phyloP scores from a whole-genome alignment of 2,329 filamentous ascomycete genomes.

The Colletotrichum trifolii region DNA sequence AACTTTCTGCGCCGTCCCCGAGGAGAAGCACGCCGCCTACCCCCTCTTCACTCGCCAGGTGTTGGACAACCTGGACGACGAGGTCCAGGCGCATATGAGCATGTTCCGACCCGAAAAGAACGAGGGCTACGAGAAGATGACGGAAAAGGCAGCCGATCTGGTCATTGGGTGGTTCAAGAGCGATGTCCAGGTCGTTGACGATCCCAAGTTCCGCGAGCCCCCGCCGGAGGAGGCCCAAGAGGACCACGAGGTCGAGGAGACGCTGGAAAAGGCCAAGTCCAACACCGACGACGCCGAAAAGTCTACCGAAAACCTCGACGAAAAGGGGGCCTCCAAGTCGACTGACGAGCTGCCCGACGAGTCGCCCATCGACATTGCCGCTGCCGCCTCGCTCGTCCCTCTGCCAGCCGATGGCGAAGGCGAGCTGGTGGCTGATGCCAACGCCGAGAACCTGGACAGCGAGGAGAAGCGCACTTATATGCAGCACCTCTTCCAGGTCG shows the following conservation, averaged over 20 bases:
- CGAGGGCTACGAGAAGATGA: conserved; percentile 72
- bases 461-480: conserved; percentile 56
- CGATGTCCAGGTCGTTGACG: conserved; percentile 57
- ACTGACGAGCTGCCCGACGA: conserved; percentile 46
- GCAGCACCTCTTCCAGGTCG: conserved; percentile 60
- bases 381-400: conserved; percentile 61
- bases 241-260: conserved; percentile 45
- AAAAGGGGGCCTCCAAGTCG: conserved; percentile 31
- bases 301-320: conserved; percentile 34
- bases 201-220: conserved; percentile 56
- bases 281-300: conserved; percentile 40
- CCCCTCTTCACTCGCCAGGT: conserved; percentile 63
- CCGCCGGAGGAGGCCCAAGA: conserved; percentile 49
- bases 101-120: conserved; percentile 74
- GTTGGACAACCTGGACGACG: conserved; percentile 74
- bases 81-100: conserved; percentile 77
- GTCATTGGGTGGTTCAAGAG: conserved; percentile 67
- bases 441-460: conserved; percentile 49
- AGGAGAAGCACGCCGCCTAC: conserved; percentile 55
- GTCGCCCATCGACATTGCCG: conserved; percentile 64
- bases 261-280: conserved; percentile 43
- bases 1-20: conserved; percentile 82
- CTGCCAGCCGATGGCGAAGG: conserved; percentile 55
- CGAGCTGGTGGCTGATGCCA: conserved; percentile 44
- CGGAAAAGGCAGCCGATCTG: conserved; percentile 66